Conservation (phyloP, 78 protist species). For the Cavenderia fasciculata region DNA sequence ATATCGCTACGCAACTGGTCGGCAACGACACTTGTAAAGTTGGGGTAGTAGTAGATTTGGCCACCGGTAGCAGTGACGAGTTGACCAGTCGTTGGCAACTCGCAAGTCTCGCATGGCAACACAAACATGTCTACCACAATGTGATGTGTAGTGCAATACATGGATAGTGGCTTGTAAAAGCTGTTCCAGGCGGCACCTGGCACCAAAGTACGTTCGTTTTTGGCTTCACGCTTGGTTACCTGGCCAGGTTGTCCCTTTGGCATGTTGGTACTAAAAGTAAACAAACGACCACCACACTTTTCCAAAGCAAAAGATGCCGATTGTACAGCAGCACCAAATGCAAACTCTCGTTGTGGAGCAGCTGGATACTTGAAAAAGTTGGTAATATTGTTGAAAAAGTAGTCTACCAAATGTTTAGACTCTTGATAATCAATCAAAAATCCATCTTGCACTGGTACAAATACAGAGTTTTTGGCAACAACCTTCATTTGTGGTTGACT, state of each 20-base stretch:
- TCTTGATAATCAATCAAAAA: constrained; percentile 56
- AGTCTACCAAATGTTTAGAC: constrained; percentile 44
- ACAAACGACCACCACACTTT: constrained; percentile 66
- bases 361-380: constrained; percentile 35
- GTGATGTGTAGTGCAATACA: constrained; percentile 9
- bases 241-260: constrained; percentile 61
- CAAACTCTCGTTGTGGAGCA: background rate
- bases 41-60: constrained; percentile 30
- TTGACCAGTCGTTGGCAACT: constrained; percentile 34
- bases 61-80: constrained; percentile 55
- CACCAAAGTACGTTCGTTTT: background rate
- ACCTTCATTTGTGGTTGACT: constrained; percentile 78
- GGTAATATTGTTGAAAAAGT: constrained; percentile 38
- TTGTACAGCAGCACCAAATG: constrained; percentile 75
- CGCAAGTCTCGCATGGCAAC: constrained; percentile 37
- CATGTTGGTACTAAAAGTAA: constrained; percentile 14
- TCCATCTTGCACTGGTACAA: constrained; percentile 67
- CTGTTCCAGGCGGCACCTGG: constrained; percentile 2
- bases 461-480: constrained; percentile 54
- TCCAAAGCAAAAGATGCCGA: constrained; percentile 58
- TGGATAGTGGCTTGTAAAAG: constrained; percentile 48
- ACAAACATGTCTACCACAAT: constrained; percentile 32
- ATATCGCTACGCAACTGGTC: constrained; percentile 48
- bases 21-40: background rate
- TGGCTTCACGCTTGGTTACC: constrained; percentile 41